These are phyloP conservation scores for Pseudognaphalium luteoalbum DNA, from an alignment of 129 eudicot genomes.

Conservation along the genomic window DNA sequence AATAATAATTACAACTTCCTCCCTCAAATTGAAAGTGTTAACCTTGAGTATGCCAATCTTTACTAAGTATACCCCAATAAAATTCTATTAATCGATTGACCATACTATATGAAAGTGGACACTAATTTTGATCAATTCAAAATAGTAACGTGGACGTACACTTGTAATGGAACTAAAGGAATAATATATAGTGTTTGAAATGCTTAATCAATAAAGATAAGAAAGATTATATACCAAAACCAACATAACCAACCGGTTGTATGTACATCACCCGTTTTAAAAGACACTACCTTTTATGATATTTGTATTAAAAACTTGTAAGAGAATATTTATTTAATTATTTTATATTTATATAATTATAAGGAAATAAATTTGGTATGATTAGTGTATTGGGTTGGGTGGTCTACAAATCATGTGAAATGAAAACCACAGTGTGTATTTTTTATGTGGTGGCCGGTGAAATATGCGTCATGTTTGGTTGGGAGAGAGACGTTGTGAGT, in stretches of 20 bases:
- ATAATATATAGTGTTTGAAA: too few relatives aligned
- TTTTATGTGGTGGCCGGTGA: conserved; percentile 35
- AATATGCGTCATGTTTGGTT: conserved; percentile 36
- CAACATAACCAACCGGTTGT: not conserved
- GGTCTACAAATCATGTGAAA: conserved; percentile 36
- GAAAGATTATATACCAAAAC: not conserved
- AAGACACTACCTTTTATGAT: not conserved
- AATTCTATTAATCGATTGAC: too few relatives aligned
- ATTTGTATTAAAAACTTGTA: not conserved
- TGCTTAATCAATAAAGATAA: too few relatives aligned
- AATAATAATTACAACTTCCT: too few relatives aligned
- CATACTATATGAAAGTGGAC: too few relatives aligned
- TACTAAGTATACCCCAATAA: too few relatives aligned
- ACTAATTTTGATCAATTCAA: too few relatives aligned
- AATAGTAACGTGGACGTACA: too few relatives aligned
- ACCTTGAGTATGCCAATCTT: too few relatives aligned
- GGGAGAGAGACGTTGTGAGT: conserved; percentile 31
- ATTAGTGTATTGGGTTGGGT: conserved; percentile 29
- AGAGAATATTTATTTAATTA: not conserved
- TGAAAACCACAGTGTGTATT: not conserved
- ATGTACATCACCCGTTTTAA: not conserved
- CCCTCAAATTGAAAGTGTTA: too few relatives aligned
- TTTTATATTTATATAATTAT: not conserved
- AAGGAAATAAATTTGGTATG: conserved; percentile 18
- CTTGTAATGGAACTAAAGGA: too few relatives aligned